phyloP scores from a whole-genome alignment of 139 green algal genomes.

The Protoeuglena noctilucae region DNA sequence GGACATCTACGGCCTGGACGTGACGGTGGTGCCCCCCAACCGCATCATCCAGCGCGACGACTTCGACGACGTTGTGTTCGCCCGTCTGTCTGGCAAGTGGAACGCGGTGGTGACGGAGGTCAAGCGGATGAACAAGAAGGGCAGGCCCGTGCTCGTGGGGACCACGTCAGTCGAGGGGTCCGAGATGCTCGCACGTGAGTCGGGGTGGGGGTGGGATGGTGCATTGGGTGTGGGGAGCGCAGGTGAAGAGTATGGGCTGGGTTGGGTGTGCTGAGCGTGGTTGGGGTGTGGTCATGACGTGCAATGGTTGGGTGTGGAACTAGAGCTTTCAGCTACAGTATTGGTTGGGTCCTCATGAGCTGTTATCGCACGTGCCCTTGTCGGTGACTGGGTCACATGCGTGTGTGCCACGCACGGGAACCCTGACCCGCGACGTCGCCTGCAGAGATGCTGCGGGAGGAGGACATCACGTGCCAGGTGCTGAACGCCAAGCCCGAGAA shows the following conservation, averaged over 20 bases:
- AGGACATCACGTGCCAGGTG: slow-evolving; percentile 34
- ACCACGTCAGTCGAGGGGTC: slow-evolving; percentile 83
- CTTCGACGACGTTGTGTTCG: slow-evolving; percentile 91
- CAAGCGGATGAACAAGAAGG: slow-evolving; percentile 72
- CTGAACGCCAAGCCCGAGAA: slow-evolving; percentile 99
- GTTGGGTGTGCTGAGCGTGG: not conserved
- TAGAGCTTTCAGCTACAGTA: too few relatives aligned
- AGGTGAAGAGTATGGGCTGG: slow-evolving; percentile 2
- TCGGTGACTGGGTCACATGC: too few relatives aligned
- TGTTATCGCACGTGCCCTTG: too few relatives aligned
- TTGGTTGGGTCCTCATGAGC: too few relatives aligned
- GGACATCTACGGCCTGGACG: slow-evolving; percentile 86
- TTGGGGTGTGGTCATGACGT: too few relatives aligned
- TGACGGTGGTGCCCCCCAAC: slow-evolving; percentile 44
- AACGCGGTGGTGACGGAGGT: slow-evolving; percentile 65
- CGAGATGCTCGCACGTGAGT: slow-evolving; percentile 73
- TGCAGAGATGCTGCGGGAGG: not conserved
- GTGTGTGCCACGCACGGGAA: too few relatives aligned
- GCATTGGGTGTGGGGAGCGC: slow-evolving; percentile 33
- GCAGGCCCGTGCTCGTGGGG: slow-evolving; percentile 80
- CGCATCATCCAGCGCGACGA: slow-evolving; percentile 37
- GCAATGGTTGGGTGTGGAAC: too few relatives aligned
- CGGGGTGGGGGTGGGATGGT: slow-evolving; percentile 51
- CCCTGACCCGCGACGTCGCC: too few relatives aligned
- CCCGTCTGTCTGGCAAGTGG: slow-evolving; percentile 60